These are phyloP conservation scores for Rhodosporidiobolus sp. DNA, from an alignment of 768 basidiomycete genomes.

Conservation along the genomic window DNA sequence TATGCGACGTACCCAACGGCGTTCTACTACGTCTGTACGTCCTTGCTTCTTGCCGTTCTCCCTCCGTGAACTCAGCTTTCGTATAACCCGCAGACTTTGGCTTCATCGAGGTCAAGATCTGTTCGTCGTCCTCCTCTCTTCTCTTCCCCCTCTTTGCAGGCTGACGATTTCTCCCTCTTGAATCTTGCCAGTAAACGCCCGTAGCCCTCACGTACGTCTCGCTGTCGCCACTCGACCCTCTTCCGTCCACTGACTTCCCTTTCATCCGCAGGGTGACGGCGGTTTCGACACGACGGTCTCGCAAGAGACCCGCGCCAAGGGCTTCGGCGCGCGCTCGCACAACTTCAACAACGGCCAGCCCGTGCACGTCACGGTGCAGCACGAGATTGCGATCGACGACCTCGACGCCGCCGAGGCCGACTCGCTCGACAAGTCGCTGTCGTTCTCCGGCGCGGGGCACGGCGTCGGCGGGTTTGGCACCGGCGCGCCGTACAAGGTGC, in stretches of 20 bases:
- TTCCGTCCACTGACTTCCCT: too few relatives aligned
- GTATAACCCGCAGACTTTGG: not conserved
- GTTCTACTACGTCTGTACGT: not conserved
- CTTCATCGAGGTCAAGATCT: constrained; percentile 4
- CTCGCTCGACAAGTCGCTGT: not conserved
- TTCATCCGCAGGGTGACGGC: not conserved
- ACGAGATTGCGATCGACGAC: constrained; percentile 10
- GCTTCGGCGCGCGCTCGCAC: not conserved
- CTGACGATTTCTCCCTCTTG: too few relatives aligned
- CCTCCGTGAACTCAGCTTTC: not conserved
- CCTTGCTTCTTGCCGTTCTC: not conserved
- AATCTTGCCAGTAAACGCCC: too few relatives aligned
- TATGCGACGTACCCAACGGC: not conserved
- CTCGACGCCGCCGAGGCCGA: not conserved
- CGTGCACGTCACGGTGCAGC: constrained; percentile 4
- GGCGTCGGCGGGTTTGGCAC: not conserved
- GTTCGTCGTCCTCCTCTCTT: constrained; percentile 1
- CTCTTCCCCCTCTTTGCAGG: too few relatives aligned
- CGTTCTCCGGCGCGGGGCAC: not conserved
- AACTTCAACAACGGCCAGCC: not conserved
- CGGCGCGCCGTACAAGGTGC: not conserved
- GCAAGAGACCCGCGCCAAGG: not conserved
- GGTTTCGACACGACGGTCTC: not conserved
- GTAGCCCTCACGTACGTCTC: not conserved
- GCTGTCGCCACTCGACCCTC: not conserved